These are phyloP conservation scores for Phytopythium delawarense DNA, from an alignment of 352 stramenopile genomes.

Conservation along the genomic window DNA sequence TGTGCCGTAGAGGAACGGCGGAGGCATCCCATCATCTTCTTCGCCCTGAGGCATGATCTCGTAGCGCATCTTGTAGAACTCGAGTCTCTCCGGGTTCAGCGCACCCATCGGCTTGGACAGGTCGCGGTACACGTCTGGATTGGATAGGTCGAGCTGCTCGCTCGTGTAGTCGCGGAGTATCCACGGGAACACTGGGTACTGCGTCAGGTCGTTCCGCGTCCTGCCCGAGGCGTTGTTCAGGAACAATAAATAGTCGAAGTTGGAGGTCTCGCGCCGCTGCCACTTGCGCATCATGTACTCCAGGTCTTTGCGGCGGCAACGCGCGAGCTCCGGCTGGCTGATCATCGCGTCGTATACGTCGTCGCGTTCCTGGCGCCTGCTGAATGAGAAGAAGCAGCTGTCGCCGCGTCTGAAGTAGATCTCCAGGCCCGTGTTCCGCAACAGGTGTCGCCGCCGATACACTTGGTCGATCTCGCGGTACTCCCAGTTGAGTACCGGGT, in stretches of 20 bases:
- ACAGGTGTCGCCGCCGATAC: conserved; percentile 87
- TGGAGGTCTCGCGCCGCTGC: conserved; percentile 85
- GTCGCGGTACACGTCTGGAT: conserved; percentile 85
- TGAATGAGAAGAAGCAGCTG: conserved; percentile 84
- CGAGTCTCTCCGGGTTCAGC: conserved; percentile 84
- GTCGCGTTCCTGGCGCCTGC: conserved; percentile 56
- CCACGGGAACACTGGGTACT: conserved; percentile 97
- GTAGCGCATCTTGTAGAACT: conserved; percentile 87
- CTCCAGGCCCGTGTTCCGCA: conserved; percentile 87
- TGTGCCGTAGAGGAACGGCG: conserved; percentile 98
- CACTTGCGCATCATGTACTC: conserved; percentile 63
- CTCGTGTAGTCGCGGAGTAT: conserved; percentile 89
- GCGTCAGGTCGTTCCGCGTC: conserved; percentile 84
- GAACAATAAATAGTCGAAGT: conserved; percentile 90
- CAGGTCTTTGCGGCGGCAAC: conserved; percentile 41
- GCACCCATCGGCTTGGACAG: conserved; percentile 92
- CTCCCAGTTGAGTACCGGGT: conserved; percentile 82
- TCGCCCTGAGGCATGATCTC: conserved; percentile 84
- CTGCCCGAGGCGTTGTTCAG: conserved; percentile 83
- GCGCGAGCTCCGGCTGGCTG: conserved; percentile 44
- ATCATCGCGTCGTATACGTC: conserved; percentile 67
- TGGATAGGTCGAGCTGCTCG: conserved; percentile 66
- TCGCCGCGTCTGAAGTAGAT: conserved; percentile 69
- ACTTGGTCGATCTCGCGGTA: conserved; percentile 71
- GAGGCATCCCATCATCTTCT: conserved; percentile 74